These are phyloP conservation scores for Geosmithia putterillii DNA, from an alignment of 2,329 filamentous ascomycete species.

Conservation along the genomic window DNA sequence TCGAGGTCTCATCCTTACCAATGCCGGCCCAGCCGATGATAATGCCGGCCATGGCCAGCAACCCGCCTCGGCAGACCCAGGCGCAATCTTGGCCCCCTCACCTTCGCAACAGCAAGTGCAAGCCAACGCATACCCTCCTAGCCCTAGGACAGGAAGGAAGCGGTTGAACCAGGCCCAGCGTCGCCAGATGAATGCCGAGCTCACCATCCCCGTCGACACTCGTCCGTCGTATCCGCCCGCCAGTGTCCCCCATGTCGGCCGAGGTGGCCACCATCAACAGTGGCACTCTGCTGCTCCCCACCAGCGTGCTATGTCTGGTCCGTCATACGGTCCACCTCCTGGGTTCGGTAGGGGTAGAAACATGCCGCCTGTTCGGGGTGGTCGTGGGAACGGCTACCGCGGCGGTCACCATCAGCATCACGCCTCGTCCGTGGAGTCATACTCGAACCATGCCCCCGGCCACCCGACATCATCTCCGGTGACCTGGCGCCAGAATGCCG, in stretches of 20 bases:
- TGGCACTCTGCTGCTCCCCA: conserved; percentile 1
- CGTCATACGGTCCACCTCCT: not conserved
- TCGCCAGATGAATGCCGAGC: conserved; percentile 47
- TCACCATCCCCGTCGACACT: conserved; percentile 42
- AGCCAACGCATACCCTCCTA: conserved; percentile 2
- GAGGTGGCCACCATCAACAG: conserved; percentile 3
- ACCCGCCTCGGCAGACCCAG: not conserved
- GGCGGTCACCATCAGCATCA: conserved; percentile 14
- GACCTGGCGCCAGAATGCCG: conserved; percentile 6
- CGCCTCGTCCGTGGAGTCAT: not conserved
- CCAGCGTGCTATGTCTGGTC: not conserved
- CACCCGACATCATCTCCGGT: not conserved
- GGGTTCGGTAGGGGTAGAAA: not conserved
- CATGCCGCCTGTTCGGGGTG: not conserved
- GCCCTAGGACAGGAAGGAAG: conserved; percentile 25
- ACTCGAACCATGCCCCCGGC: not conserved
- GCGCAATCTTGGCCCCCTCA: not conserved
- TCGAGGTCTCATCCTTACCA: conserved; percentile 46
- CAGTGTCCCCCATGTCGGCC: not conserved
- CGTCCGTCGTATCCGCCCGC: conserved; percentile 15
- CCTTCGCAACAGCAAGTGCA: not conserved
- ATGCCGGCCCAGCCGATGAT: conserved; percentile 17
- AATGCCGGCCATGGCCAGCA: not conserved
- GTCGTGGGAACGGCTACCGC: not conserved
- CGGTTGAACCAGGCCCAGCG: conserved; percentile 52